Conservation (phyloP, 306 rosid genomes). For the Castanospermum australe region DNA sequence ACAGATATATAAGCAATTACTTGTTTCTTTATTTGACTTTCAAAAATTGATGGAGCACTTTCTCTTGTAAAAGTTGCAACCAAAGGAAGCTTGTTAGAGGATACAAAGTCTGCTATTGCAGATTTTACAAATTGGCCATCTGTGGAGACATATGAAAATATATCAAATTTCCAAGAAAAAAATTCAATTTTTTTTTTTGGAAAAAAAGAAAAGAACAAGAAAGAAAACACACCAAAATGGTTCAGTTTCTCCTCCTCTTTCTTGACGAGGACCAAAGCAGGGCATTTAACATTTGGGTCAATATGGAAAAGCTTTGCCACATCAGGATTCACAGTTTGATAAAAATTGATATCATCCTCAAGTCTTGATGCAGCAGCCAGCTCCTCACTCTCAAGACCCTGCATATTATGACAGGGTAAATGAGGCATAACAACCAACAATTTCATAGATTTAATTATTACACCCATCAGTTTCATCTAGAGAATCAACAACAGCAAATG, state of each 20-base stretch:
- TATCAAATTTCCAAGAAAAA: conserved; percentile 8
- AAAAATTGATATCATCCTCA: conserved; percentile 86
- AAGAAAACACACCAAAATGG: conserved; percentile 64
- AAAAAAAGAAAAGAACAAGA: background rate
- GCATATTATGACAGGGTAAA: background rate
- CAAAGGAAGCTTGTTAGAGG: conserved; percentile 91
- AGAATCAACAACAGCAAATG: conserved; percentile 3
- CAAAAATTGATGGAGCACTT: conserved; percentile 71
- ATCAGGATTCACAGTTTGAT: conserved; percentile 81
- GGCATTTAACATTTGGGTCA: conserved; percentile 77
- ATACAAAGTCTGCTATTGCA: conserved; percentile 73
- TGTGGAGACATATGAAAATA: conserved; percentile 41
- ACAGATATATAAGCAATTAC: conserved; percentile 37
- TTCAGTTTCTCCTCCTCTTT: conserved; percentile 85
- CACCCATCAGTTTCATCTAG: conserved; percentile 1
- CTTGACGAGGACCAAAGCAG: conserved; percentile 83
- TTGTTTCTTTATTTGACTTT: conserved; percentile 92
- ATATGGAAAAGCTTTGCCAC: conserved; percentile 93
- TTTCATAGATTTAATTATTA: conserved; percentile 14
- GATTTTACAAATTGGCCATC: conserved; percentile 79
- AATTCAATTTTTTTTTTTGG: background rate
- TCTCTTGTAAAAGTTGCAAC: conserved; percentile 77
- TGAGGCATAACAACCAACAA: conserved; percentile 3
- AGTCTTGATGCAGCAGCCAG: conserved; percentile 89
- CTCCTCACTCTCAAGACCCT: conserved; percentile 95